Conservation (phyloP, 495 filamentous ascomycete genomes). For the Neurospora pannonica region DNA sequence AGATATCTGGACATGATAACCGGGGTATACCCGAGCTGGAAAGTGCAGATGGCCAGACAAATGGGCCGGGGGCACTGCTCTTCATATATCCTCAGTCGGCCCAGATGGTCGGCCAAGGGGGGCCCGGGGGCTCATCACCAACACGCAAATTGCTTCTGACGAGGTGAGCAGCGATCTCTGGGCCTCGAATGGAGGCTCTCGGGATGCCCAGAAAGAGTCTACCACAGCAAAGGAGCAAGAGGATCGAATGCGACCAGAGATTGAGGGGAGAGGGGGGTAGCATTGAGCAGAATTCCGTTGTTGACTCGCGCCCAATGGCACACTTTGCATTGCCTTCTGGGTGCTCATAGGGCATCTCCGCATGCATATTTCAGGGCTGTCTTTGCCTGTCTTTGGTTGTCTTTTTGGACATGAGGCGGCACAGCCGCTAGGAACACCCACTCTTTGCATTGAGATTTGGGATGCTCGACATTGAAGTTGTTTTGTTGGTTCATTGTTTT, state of each 20-base stretch:
- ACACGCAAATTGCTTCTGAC: neutral
- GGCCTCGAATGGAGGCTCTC: neutral
- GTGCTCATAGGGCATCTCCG: conserved; percentile 26
- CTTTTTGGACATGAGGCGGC: conserved; percentile 19
- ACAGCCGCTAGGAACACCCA: conserved; percentile 17
- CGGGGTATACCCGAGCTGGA: neutral
- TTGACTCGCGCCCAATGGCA: conserved; percentile 22
- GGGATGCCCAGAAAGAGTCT: neutral
- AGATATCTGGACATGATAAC: neutral
- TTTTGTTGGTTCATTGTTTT: neutral
- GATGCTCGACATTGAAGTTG: neutral
- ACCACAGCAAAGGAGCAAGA: neutral
- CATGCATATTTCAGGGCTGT: conserved; percentile 25
- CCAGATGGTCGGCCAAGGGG: neutral
- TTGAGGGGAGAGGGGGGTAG: neutral
- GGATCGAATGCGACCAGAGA: neutral
- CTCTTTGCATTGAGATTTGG: conserved; percentile 1
- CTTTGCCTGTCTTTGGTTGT: neutral
- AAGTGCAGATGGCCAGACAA: neutral
- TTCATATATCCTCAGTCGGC: neutral
- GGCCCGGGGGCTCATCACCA: neutral
- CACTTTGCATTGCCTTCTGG: conserved; percentile 13
- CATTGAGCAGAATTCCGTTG: neutral
- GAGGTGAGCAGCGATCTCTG: neutral
- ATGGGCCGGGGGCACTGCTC: neutral